phyloP scores from a whole-genome alignment of 306 rosid genomes.

The Acacia melanoxylon region DNA sequence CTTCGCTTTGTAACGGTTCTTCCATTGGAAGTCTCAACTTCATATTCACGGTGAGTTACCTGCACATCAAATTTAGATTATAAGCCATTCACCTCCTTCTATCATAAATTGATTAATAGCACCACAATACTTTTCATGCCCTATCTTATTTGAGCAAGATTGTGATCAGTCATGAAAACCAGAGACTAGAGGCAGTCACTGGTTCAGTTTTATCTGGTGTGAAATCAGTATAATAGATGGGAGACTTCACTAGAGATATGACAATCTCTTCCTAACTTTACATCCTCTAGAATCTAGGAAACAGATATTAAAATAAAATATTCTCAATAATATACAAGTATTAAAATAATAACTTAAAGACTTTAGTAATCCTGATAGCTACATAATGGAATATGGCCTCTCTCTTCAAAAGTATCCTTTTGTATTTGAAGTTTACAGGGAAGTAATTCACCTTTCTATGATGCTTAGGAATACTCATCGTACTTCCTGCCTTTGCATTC shows the following conservation, averaged over 20 bases:
- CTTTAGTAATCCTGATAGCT: neutral
- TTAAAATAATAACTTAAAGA: neutral
- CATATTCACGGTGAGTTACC: conserved; percentile 94
- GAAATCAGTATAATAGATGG: neutral
- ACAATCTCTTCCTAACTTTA: neutral
- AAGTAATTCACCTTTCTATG: conserved; percentile 69
- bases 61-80: conserved; percentile 40
- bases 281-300: neutral
- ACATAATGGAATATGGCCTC: neutral
- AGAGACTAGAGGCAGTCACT: neutral
- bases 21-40: conserved; percentile 95
- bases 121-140: neutral
- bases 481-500: conserved; percentile 61
- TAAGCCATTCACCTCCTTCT: conserved; percentile 25
- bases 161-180: neutral
- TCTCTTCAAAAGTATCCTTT: neutral
- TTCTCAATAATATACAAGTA: neutral
- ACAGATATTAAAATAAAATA: neutral
- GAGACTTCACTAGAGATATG: neutral
- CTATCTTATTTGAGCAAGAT: conserved; percentile 22
- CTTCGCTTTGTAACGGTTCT: conserved; percentile 83
- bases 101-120: conserved; percentile 19
- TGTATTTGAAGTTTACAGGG: conserved; percentile 14
- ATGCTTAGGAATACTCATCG: conserved; percentile 69
- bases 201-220: neutral